Evolutionary conservation across 768 basidiomycete genomes (phyloP).

Genomic region (Kwoniella mangroviensis): DNA sequence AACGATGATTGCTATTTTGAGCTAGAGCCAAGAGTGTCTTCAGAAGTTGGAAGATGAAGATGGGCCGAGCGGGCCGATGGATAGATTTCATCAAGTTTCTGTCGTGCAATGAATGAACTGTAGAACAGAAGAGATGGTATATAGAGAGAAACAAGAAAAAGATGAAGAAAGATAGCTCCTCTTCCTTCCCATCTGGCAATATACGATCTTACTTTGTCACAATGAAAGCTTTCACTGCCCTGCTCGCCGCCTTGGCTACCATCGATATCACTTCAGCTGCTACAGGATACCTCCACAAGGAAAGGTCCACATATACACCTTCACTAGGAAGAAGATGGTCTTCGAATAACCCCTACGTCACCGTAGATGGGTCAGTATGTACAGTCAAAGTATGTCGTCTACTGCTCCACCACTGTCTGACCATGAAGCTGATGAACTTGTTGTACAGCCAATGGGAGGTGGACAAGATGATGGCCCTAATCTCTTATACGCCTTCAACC

Average conservation of each 20-base stretch:
- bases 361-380: conserved; percentile 26
- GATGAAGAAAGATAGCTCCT: neutral
- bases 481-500: conserved; percentile 33
- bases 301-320: conserved; percentile 5
- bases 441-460: conserved; percentile 27
- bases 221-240: conserved; percentile 11
- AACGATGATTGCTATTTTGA: neutral
- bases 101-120: neutral
- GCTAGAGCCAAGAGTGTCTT: neutral
- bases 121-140: neutral
- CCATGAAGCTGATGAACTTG: neutral
- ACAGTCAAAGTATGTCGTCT: conserved; percentile 32
- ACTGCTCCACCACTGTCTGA: neutral
- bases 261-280: conserved; percentile 13
- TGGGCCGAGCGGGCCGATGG: conserved; percentile 13
- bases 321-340: conserved; percentile 15
- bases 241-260: neutral
- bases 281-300: conserved; percentile 21
- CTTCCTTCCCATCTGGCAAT: neutral
- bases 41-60: neutral
- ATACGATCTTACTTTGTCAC: neutral
- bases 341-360: conserved; percentile 32
- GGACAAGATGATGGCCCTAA: conserved; percentile 36
- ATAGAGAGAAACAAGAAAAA: neutral
- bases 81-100: too few relatives aligned